phyloP scores from a whole-genome alignment of 108 stramenopile genomes.

The Fragilariopsis cylindrus region DNA sequence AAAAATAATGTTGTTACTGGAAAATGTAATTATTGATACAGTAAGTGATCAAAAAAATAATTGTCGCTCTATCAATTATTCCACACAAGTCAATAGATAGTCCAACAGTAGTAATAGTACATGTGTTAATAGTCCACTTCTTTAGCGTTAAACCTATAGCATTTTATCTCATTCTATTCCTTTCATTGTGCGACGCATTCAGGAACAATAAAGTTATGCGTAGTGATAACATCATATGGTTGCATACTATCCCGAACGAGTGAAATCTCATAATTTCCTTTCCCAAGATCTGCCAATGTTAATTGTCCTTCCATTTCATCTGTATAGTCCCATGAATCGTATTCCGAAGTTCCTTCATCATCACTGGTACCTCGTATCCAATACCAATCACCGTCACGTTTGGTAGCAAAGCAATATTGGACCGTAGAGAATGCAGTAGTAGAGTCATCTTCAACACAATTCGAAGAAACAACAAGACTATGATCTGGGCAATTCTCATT shows the following conservation, averaged over 20 bases:
- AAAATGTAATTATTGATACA: too few species aligned
- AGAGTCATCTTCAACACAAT: not conserved
- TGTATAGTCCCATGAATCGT: conserved; percentile 19
- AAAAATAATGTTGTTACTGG: too few species aligned
- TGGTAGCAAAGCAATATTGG: not conserved
- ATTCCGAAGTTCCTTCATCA: not conserved
- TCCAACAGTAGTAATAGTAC: too few species aligned
- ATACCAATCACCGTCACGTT: conserved; percentile 15
- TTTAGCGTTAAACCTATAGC: too few species aligned
- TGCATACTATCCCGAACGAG: conserved; percentile 12
- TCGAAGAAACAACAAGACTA: not conserved
- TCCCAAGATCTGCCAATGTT: not conserved
- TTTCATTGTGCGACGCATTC: not conserved
- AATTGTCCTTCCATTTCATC: conserved; percentile 2
- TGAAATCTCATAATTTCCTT: conserved; percentile 5
- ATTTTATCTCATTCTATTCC: too few species aligned
- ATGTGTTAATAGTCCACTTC: too few species aligned
- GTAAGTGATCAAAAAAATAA: too few species aligned
- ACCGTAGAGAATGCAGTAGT: not conserved
- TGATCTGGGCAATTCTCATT: not conserved
- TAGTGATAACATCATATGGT: conserved; percentile 3
- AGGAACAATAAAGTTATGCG: conserved; percentile 8
- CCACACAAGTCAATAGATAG: too few species aligned
- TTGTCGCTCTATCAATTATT: too few species aligned
- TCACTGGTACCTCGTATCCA: not conserved